Evolutionary conservation across 805 yeast species (phyloP), one percentile per base, ranked within the genome.

Genomic region (Starmerella floris): DNA sequence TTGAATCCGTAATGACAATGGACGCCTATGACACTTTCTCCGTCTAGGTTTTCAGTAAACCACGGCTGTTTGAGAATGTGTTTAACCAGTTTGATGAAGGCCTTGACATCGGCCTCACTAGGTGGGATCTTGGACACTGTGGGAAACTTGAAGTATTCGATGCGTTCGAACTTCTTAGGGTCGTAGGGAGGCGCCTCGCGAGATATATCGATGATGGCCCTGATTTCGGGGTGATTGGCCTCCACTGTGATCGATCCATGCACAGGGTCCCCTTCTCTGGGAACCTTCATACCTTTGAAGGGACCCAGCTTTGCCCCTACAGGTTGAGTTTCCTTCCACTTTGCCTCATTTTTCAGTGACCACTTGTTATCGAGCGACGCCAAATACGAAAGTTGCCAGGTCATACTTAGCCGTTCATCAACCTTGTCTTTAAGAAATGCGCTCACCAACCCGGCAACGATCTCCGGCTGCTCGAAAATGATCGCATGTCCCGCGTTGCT

Each of bases 1-100:
- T 80, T 80, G 60, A 79, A 82, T 5, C 88, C 91, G 55, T 80
- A 80, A 57, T 80, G 91, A 56, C 91, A 80, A 58, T 81, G 91
- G 6, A 81, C 79, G 0, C 72, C 83, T 5, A 78, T 62, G 22
- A 66, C 59, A 4, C 72, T 72, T 16, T 51, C 54, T 19, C 30
- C 46, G 3, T 51, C 42, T n/a, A n/a, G n/a, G n/a, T n/a, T n/a
- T 19, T 43, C 51, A 8, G 13, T 8, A 16, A 30, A 30, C 32
- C 32, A 30, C 4, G 46, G 45, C 23, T 71, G 53, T 17, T 74
- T 66, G 36, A 74, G 76, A 10, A 41, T 16, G 2, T 39, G 9
- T 10, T 42, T 34, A 16, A 49, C 46, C 35, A 77, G 62, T 31
- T 62, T 66, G 30, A 76, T 66, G 49, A 78, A 81, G 39, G 68